Conservation (phyloP, 129 eudicot species). For the Escallonia rubra region DNA sequence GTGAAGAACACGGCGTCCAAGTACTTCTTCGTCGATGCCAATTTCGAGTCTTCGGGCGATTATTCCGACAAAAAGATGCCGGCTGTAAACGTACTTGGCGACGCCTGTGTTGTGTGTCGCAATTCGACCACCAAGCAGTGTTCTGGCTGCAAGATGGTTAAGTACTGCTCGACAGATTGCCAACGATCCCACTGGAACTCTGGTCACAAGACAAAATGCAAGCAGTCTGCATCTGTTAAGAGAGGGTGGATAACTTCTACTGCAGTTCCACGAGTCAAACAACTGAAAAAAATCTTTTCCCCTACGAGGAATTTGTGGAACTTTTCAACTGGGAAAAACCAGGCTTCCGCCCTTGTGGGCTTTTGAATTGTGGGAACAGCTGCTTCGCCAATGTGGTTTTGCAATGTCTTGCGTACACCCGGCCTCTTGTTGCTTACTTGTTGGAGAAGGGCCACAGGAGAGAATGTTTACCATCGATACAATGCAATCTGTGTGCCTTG, state of each 20-base stretch:
- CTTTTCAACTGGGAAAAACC: conserved; percentile 70
- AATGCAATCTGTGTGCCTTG: conserved; percentile 93
- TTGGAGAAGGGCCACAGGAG: conserved; percentile 72
- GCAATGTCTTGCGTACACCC: conserved; percentile 87
- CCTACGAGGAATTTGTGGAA: conserved; percentile 79
- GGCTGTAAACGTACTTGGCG: conserved; percentile 15
- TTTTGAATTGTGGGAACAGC: conserved; percentile 94
- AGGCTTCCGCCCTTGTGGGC: conserved; percentile 89
- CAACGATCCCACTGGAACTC: conserved; percentile 68
- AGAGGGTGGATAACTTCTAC: conserved; percentile 31
- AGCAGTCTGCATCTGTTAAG: conserved; percentile 14
- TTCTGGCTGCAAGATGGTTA: conserved; percentile 61
- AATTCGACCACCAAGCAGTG: conserved; percentile 49
- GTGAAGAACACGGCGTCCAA: conserved; percentile 59
- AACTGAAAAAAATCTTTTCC: conserved; percentile 53
- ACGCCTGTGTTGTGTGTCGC: conserved; percentile 63
- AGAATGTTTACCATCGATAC: conserved; percentile 88
- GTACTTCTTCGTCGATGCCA: conserved; percentile 49
- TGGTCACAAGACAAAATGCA: conserved; percentile 67
- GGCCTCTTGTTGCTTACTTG: conserved; percentile 84
- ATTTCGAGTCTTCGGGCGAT: conserved; percentile 32
- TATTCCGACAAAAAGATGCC: conserved; percentile 15
- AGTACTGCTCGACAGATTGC: conserved; percentile 81
- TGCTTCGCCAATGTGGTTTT: conserved; percentile 96
- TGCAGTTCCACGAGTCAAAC: conserved; percentile 7